Conservation (phyloP, 768 basidiomycete species). For the Tubosaeta brunneosetosa region DNA sequence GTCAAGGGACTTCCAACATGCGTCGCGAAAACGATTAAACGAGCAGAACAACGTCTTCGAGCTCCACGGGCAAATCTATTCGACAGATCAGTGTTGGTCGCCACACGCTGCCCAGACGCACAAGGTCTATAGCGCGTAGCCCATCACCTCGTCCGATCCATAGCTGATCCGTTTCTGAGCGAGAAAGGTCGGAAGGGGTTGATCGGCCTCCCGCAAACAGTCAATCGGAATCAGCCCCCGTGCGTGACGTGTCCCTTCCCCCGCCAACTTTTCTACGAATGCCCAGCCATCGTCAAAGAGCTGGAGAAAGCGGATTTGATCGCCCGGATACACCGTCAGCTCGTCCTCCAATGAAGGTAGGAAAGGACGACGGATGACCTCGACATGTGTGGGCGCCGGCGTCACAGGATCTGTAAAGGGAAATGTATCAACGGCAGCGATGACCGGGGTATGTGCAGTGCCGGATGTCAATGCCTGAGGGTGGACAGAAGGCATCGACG, state of each 20-base stretch:
- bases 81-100: not conserved
- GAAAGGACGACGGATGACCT: conserved; percentile 55
- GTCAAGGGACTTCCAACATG: conserved; percentile 1
- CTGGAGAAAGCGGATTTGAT: conserved; percentile 48
- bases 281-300: conserved; percentile 73
- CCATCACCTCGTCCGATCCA: not conserved
- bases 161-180: conserved; percentile 45
- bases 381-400: conserved; percentile 37
- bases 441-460: not conserved
- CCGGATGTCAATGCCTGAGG: conserved; percentile 2
- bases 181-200: conserved; percentile 47
- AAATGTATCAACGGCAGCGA: conserved; percentile 15
- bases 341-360: conserved; percentile 55
- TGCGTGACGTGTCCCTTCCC: conserved; percentile 1
- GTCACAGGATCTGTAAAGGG: conserved; percentile 34
- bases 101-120: not conserved
- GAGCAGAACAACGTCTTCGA: not conserved
- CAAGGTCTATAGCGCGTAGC: not conserved
- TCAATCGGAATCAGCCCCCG: conserved; percentile 66
- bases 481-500: conserved; percentile 8
- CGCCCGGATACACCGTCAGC: conserved; percentile 45
- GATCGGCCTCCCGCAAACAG: conserved; percentile 50
- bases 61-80: not conserved
- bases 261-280: conserved; percentile 44
- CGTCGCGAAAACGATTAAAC: not conserved